Base-by-base conservation (phyloP, 148 eudicot species). In the Rhododendron mucronatum region DNA sequence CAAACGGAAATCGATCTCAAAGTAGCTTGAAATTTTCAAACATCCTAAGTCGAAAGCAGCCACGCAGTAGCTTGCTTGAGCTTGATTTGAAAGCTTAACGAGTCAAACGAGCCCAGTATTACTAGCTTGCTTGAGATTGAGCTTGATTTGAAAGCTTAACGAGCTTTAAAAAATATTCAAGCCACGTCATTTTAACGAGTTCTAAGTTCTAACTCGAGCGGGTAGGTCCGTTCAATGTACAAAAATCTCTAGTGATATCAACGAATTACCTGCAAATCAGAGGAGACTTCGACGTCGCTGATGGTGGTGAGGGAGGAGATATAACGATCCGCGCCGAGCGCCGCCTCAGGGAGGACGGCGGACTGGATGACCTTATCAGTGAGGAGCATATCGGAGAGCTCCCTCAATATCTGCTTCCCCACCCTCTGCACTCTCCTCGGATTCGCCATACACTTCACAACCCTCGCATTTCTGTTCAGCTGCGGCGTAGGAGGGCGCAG, bases 321-420 rank as follows among this genome's bases (percentile, higher is more conserved):
- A 85, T 94, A 96, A 35, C 93, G 95, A 89, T 96, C 99, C 85
- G 99, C 99, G 16, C 99, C 99, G 16, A 96, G 92, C 80, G 98
- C 97, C 83, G 97, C 94, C 88, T 96, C 99, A 23, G 99, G 99
- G 81, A 95, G 89, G 28, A 96, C 88, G 45, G 99, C 98, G 50
- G 84, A 88, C 89, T 96, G 99, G 80, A 96, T 88, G 69, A 90
- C 94, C 82, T 88, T 93, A 76, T 96, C 99, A 18, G 95, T 95
- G 23, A 95, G 86, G 71, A 96, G 86, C 99, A 96, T 96, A 50
- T 94, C 97, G 0, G 99, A 96, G 4, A 96, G 88, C 90, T 94
- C 98, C 63, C 99, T 93, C 85, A 89, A 74, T 51, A 96, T 96
- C 89, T 96, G 99, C 67, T 94, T 96, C 4, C 96, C 95, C 83